phyloP scores from a whole-genome alignment of 371 early-diverging fungal species.

The Lichtheimia hyalospora region DNA sequence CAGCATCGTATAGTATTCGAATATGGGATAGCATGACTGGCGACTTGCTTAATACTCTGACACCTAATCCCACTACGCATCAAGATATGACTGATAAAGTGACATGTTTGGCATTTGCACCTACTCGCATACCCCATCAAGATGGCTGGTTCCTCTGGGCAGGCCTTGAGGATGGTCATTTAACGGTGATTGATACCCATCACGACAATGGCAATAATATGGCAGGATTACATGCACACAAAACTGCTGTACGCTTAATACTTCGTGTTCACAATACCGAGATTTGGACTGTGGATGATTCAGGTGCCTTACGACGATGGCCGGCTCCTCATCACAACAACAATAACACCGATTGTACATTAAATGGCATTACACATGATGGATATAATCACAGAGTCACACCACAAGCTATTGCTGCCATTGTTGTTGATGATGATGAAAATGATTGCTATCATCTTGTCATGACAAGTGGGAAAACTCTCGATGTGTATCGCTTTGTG shows the following conservation, averaged over 20 bases:
- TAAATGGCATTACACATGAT: conserved; percentile 7
- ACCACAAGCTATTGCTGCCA: conserved; percentile 9
- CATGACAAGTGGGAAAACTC: conserved; percentile 11
- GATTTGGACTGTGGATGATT: conserved; percentile 79
- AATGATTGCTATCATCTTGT: conserved; percentile 20
- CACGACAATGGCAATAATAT: conserved; percentile 39
- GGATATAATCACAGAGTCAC: conserved; percentile 12
- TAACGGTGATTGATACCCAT: conserved; percentile 58
- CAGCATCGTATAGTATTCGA: conserved; percentile 15
- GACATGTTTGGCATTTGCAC: conserved; percentile 26
- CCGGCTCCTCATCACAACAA: conserved; percentile 11
- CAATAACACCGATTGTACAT: neutral
- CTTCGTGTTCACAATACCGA: conserved; percentile 49
- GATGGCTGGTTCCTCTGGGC: conserved; percentile 69
- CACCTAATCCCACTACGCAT: neutral
- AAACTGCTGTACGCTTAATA: conserved; percentile 38
- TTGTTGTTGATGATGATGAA: neutral
- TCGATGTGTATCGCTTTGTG: conserved; percentile 27
- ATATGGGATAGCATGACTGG: conserved; percentile 13
- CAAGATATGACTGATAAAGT: conserved; percentile 5
- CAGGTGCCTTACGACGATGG: conserved; percentile 72
- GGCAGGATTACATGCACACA: neutral
- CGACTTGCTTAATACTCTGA: neutral
- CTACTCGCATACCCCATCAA: conserved; percentile 24
- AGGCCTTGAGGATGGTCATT: conserved; percentile 60